These are phyloP conservation scores for Monosporozyma servazzii DNA, from an alignment of 805 yeast genomes.

Conservation along the genomic window DNA sequence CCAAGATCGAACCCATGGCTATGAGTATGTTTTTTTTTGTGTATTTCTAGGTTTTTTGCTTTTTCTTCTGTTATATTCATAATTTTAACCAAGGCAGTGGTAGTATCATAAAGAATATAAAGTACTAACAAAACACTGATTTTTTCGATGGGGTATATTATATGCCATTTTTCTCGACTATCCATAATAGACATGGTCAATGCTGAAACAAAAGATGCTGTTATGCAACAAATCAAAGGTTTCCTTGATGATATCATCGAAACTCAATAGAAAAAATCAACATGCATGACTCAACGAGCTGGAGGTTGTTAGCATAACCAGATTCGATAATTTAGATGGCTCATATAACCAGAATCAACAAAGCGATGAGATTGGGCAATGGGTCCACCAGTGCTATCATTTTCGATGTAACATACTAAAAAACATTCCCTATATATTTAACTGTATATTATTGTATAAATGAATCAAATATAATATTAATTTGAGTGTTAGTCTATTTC, in stretches of 20 bases:
- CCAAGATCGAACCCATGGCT: slow-evolving; percentile 55
- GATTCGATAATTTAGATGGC: no score
- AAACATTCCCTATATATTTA: neutral
- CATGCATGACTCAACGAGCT: neutral
- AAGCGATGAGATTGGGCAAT: no score
- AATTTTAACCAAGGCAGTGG: no score
- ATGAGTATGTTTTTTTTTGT: slow-evolving; percentile 34
- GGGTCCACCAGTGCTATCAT: no score
- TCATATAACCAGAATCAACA: no score
- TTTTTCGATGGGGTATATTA: neutral
- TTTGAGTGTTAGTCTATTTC: no score
- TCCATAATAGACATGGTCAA: slow-evolving; percentile 46
- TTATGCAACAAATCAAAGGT: slow-evolving; percentile 46
- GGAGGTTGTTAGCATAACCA: no score
- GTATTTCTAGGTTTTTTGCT: no score
- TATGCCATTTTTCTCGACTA: neutral
- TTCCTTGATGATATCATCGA: slow-evolving; percentile 47
- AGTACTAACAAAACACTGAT: slow-evolving; percentile 7
- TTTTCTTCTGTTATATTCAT: neutral
- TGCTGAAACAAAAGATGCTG: slow-evolving; percentile 48
- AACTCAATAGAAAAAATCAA: slow-evolving; percentile 19
- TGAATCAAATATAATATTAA: neutral
- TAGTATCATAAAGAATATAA: neutral
- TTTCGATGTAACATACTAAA: neutral
- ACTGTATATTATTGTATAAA: neutral